Percentiles rank a stretch among this genome's conserved stretches.
These are phyloP conservation scores for Davidsoniella australis DNA, from an alignment of 2,329 filamentous ascomycete genomes.

Conservation along the genomic window DNA sequence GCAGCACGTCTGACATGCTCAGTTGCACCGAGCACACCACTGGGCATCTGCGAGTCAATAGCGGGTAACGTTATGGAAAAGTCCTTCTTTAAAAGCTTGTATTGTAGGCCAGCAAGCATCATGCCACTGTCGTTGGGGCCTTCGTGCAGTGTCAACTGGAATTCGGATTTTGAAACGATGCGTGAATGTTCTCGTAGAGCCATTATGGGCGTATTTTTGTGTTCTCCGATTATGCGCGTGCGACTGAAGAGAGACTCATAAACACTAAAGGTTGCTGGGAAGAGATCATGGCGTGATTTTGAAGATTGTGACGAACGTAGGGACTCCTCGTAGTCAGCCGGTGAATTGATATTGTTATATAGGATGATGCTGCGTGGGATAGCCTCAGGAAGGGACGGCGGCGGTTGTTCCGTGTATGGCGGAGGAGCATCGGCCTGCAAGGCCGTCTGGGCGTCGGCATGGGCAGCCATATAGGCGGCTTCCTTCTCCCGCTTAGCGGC, in stretches of 20 bases:
- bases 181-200: slow-evolving; percentile 5
- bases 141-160: slow-evolving; percentile 5
- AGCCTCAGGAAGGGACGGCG: background rate
- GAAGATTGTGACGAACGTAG: background rate
- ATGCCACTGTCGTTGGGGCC: slow-evolving; percentile 4
- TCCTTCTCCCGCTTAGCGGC: slow-evolving; percentile 3
- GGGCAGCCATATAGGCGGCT: slow-evolving; percentile 4
- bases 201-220: slow-evolving; percentile 5
- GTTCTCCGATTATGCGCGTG: slow-evolving; percentile 7
- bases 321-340: background rate
- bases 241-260: slow-evolving; percentile 7
- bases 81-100: background rate
- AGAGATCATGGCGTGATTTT: background rate
- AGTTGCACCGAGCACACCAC: slow-evolving; percentile 2
- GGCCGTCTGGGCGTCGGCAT: background rate
- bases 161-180: background rate
- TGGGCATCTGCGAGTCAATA: background rate
- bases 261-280: slow-evolving; percentile 8
- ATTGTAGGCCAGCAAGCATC: slow-evolving; percentile 6
- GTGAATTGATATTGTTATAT: too few relatives aligned
- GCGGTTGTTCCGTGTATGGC: background rate
- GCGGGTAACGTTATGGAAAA: slow-evolving; percentile 12
- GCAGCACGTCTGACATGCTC: slow-evolving; percentile 12
- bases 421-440: background rate
- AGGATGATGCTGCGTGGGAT: background rate